phyloP scores from a whole-genome alignment of 495 filamentous ascomycete species.

The Sphaerosporella brunnea region DNA sequence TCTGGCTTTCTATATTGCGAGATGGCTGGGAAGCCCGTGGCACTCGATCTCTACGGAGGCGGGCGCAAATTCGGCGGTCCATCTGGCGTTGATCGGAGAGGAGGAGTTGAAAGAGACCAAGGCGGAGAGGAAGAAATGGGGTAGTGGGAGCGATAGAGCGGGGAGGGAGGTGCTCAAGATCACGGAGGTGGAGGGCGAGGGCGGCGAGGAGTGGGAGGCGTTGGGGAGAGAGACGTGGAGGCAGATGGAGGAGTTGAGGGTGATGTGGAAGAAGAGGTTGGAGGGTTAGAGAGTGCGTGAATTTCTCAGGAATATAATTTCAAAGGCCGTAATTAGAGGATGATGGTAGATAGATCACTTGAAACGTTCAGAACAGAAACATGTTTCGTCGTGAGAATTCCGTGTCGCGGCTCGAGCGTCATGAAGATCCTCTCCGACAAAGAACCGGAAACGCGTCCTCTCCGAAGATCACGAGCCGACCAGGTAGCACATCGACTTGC shows the following conservation, averaged over 20 bases:
- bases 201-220: slow-evolving; percentile 52
- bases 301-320: too few relatives aligned
- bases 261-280: slow-evolving; percentile 54
- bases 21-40: slow-evolving; percentile 76
- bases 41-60: slow-evolving; percentile 56
- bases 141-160: slow-evolving; percentile 41
- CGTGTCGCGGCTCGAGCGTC: too few relatives aligned
- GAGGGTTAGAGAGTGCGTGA: too few relatives aligned
- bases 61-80: slow-evolving; percentile 59
- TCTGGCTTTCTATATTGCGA: slow-evolving; percentile 48
- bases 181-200: slow-evolving; percentile 66
- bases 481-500: too few relatives aligned
- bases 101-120: slow-evolving; percentile 45
- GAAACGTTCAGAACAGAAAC: too few relatives aligned
- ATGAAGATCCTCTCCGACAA: too few relatives aligned
- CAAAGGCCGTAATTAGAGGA: too few relatives aligned
- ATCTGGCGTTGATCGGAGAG: slow-evolving; percentile 57
- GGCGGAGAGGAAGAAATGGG: slow-evolving; percentile 66
- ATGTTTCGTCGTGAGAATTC: too few relatives aligned
- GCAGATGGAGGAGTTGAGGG: slow-evolving; percentile 67
- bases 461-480: too few relatives aligned
- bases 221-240: slow-evolving; percentile 57
- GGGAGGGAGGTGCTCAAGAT: slow-evolving; percentile 44
- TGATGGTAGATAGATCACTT: too few relatives aligned
- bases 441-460: too few relatives aligned